phyloP scores from a whole-genome alignment of 2,329 filamentous ascomycete species.

The Penicillium sp. region DNA sequence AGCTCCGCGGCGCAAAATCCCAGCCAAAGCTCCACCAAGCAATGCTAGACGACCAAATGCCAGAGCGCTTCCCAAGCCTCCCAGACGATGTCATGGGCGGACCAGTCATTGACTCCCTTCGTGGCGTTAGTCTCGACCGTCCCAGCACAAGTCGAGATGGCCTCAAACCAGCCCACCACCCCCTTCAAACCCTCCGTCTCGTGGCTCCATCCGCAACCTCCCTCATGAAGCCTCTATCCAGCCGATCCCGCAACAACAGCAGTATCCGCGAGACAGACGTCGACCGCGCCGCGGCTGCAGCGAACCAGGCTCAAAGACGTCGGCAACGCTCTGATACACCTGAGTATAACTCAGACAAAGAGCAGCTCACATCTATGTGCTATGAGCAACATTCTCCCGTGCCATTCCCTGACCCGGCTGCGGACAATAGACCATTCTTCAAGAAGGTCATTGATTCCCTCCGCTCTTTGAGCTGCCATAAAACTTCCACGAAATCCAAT shows the following conservation, averaged over 20 bases:
- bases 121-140: conserved; percentile 23
- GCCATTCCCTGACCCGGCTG: conserved; percentile 21
- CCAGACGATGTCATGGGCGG: conserved; percentile 27
- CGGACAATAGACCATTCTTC: conserved; percentile 22
- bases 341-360: conserved; percentile 30
- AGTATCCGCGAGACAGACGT: conserved; percentile 33
- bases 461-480: conserved; percentile 27
- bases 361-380: conserved; percentile 36
- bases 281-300: conserved; percentile 41
- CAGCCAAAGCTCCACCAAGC: conserved; percentile 37
- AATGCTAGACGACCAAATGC: conserved; percentile 23
- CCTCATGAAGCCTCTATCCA: conserved; percentile 31
- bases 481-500: conserved; percentile 17
- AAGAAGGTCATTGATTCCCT: conserved; percentile 27
- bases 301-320: conserved; percentile 41
- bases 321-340: conserved; percentile 36
- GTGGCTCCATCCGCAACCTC: conserved; percentile 43
- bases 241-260: conserved; percentile 31
- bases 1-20: conserved; percentile 44
- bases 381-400: conserved; percentile 34
- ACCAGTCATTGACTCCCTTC: conserved; percentile 16
- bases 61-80: conserved; percentile 37
- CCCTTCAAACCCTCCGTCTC: conserved; percentile 39
- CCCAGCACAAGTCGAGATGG: conserved; percentile 27
- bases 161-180: conserved; percentile 21